Evolutionary conservation across 768 basidiomycete species (phyloP), one percentile per base, ranked within the genome.

Genomic region (Coprinopsis sp.): DNA sequence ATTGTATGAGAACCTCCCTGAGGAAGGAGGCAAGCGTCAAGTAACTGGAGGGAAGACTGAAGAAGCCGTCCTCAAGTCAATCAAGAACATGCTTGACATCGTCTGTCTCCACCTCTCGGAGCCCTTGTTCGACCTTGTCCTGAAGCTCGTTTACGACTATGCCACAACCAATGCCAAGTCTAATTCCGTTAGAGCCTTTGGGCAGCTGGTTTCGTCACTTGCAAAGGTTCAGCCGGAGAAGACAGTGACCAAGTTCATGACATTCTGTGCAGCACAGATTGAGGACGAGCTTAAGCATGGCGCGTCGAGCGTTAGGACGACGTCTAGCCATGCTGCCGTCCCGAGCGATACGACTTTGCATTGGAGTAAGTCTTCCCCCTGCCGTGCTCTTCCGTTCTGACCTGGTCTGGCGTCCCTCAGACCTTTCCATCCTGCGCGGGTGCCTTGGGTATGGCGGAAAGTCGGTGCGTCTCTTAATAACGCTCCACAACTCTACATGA

Each of bases 1-100:
- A 1, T 67, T 97, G 16, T 94, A 87, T 58, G 90, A 93, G 67
- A 94, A 95, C 59, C 70, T 98, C 4, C 94, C 94, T 0, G 95
- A 98, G 62, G 94, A 95, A 65, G 92, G 90, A 10, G 95, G 95
- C 4, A 82, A 81, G 67, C 80, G 76, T 65, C 88, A 88, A 51
- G 84, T 77, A 28, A 91, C 90, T 2, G 89, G 89, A 19, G 89
- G 89, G n/a, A 88, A 87, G 61, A 77, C 73, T 66, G 88, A 85
- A 70, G 85, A 91, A 54, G 72, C 64, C 30, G 82, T 89, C 21
- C 73, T 91, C 44, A 88, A 84, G 59, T 78, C 87, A 16, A 77
- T 90, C 62, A 87, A 87, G 67, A 74, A 79, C 59, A 86, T 87
- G 70, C 66, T 86, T 54, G 90, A 93, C 58, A 77, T 87, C 45